phyloP scores from a whole-genome alignment of 2,329 filamentous ascomycete species.

The Stemphylium lycopersici region DNA sequence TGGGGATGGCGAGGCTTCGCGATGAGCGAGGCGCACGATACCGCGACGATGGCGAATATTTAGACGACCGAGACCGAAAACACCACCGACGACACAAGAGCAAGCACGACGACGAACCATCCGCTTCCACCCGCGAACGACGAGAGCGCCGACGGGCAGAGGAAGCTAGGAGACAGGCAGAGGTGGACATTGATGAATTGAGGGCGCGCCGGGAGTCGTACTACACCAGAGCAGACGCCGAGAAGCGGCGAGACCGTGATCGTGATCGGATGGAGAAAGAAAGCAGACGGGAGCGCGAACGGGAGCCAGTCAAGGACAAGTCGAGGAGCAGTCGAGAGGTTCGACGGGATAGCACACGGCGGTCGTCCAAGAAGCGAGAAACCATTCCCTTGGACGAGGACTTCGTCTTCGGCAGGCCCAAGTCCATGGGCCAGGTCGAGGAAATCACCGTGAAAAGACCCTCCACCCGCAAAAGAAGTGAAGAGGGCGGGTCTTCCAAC shows the following conservation, averaged over 20 bases:
- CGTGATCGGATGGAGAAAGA: conserved; percentile 41
- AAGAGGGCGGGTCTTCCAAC: conserved; percentile 44
- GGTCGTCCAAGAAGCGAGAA: conserved; percentile 35
- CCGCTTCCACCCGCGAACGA: conserved; percentile 37
- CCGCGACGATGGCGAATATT: conserved; percentile 36
- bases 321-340: conserved; percentile 39
- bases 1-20: conserved; percentile 45
- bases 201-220: conserved; percentile 48
- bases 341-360: conserved; percentile 33
- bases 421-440: conserved; percentile 36
- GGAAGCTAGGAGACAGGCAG: conserved; percentile 35
- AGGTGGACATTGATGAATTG: conserved; percentile 51
- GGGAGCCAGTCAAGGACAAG: conserved; percentile 35
- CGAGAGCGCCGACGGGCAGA: conserved; percentile 42
- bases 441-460: conserved; percentile 37
- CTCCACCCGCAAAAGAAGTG: conserved; percentile 37
- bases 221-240: conserved; percentile 41
- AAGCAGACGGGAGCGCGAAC: conserved; percentile 17
- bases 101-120: conserved; percentile 35
- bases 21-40: conserved; percentile 41
- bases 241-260: conserved; percentile 37
- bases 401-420: conserved; percentile 41
- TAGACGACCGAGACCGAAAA: conserved; percentile 36
- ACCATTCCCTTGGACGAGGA: conserved; percentile 36
- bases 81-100: conserved; percentile 36